These are phyloP conservation scores for Lactarius hatsudake DNA, from an alignment of 768 basidiomycete species.

Conservation along the genomic window DNA sequence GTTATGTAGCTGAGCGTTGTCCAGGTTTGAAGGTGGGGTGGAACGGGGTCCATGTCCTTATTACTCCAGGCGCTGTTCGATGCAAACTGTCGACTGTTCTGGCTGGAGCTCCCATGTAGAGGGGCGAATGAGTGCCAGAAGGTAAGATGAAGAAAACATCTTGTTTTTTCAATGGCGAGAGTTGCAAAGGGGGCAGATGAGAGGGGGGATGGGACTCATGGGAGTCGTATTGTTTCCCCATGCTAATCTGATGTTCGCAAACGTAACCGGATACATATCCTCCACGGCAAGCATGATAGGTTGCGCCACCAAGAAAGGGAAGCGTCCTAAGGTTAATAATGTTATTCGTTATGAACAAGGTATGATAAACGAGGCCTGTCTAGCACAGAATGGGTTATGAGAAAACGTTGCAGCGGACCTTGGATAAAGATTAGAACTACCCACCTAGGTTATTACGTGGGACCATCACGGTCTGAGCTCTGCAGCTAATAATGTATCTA, in stretches of 20 bases:
- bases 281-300: no score
- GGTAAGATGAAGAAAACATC: neutral
- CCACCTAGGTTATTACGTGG: neutral
- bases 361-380: no score
- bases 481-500: neutral
- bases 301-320: no score
- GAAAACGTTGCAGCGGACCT: no score
- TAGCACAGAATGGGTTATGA: no score
- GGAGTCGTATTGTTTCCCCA: neutral
- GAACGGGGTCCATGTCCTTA: conserved; percentile 76
- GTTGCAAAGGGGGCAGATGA: neutral
- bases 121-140: conserved; percentile 21
- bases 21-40: conserved; percentile 60
- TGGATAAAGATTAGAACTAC: no score
- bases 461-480: neutral
- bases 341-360: no score
- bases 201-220: neutral
- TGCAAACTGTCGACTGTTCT: conserved; percentile 53
- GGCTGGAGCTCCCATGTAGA: conserved; percentile 52
- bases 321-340: no score
- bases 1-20: conserved; percentile 61
- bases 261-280: neutral
- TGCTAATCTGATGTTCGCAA: neutral
- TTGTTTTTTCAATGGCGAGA: neutral
- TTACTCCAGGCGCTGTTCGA: conserved; percentile 62